Base-by-base conservation (phyloP, 345 rosid species). In the Hibiscus trionum region DNA sequence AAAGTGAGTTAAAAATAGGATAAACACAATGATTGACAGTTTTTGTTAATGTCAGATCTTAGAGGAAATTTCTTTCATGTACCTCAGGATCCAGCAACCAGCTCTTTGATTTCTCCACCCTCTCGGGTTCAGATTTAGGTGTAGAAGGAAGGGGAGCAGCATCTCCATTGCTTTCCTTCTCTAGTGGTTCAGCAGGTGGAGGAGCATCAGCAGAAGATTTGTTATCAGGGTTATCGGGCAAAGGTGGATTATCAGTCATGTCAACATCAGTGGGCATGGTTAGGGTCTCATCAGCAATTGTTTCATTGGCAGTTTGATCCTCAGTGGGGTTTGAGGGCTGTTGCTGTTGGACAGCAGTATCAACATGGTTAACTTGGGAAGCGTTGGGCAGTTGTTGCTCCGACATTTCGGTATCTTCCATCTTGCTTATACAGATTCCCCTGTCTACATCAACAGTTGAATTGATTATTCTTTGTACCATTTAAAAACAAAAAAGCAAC, bases 51-150 rank as follows among this genome's bases (percentile, higher is more conserved):
- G 2, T 5, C 47, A 39, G 59, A 29, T 44, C n/a, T 15, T 24
- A 56, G 27, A 9, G 16, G 19, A 21, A 5, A 1, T 46, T 26
- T 26, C 33, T 33, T 55, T 55, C 16, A 11, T 15, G 49, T 76
- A 91, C 97, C 96, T 85, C 86, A 49, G 82, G 71, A 76, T 77
- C 80, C 77, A 87, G 80, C 88, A 91, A 75, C 79, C 87, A 87
- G 75, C 82, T 81, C 80, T 86, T 92, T n/a, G 88, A 53, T 76
- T 81, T 88, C 52, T 74, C 73, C 57, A 59, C 58, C 69, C 12
- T 77, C 42, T 77, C 84, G 42, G 58, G 82, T 42, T n/a, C 80
- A 63, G 85, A 27, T 69, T 71, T 77, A 53, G 84, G 77, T 64
- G 77, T 77, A 1, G 73, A 70, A 16, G 59, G 76, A 73, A 58